Evolutionary conservation across 225 moss, liverwort and hornwort genomes (phyloP).

Genomic region (Asterella californica): DNA sequence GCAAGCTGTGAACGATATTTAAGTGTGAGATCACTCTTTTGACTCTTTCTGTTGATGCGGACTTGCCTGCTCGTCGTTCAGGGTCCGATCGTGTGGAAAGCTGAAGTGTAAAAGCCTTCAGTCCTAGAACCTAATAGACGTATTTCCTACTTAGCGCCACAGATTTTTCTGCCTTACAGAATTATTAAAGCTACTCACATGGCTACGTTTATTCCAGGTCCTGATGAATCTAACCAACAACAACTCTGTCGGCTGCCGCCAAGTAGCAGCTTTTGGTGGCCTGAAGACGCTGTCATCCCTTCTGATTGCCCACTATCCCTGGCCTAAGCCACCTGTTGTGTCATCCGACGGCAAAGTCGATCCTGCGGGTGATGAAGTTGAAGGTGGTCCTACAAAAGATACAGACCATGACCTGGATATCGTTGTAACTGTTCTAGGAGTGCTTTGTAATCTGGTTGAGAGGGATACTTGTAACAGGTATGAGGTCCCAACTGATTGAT

Average conservation of each 20-base stretch:
- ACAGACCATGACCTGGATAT: conserved; percentile 91
- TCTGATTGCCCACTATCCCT: conserved; percentile 76
- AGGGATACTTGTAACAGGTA: conserved; percentile 91
- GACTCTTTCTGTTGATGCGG: not conserved
- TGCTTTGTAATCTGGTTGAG: conserved; percentile 95
- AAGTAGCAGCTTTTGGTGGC: conserved; percentile 89
- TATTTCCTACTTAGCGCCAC: not conserved
- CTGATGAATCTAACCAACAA: conserved; percentile 98
- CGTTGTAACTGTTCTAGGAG: conserved; percentile 83
- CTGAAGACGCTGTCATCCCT: conserved; percentile 77
- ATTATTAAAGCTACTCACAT: not conserved
- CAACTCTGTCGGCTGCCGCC: conserved; percentile 89
- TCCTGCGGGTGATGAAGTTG: not conserved
- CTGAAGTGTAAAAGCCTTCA: not conserved
- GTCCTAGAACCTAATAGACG: not conserved
- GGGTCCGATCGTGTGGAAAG: not conserved
- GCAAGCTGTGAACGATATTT: not conserved
- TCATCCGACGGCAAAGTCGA: conserved; percentile 10
- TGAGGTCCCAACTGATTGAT: not conserved
- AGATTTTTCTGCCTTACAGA: not conserved
- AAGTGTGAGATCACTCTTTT: not conserved
- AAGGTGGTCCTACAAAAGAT: conserved; percentile 30
- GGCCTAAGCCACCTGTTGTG: conserved; percentile 46
- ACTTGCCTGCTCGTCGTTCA: not conserved
- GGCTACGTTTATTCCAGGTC: conserved; percentile 47